Evolutionary conservation across 2,329 filamentous ascomycete species (phyloP), one percentile per base, ranked within the genome.

Genomic region (Akanthomyces uredinophilus): DNA sequence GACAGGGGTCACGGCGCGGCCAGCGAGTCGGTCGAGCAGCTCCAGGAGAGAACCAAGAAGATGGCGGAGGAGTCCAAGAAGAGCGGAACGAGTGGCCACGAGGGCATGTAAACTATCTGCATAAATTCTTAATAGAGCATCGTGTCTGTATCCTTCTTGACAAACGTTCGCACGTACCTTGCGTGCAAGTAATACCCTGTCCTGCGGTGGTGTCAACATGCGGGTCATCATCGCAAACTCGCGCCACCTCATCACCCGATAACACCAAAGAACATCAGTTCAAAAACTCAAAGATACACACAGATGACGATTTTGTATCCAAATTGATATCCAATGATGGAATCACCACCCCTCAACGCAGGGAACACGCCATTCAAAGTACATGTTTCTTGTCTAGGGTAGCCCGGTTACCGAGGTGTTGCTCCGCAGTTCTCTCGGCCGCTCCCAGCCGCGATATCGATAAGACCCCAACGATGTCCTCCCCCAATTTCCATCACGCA

Each of bases 11-110:
- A 24, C 29, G 47, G 54, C 37, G 46, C 43, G 20, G 35, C 32
- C 44, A 56, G 32, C n/a, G 74, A 78, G 63, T 74, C 79, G 55
- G 74, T 81, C 65, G 75, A 76, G 65, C 69, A 75, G 58, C 70
- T 88, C 73, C 82, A 87, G 76, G 77, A 88, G 71, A 78, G 81
- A 72, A 88, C 86, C 32, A 85, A 85, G 76, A 69, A 73, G 64
- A 67, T 78, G 54, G 79, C 83, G 59, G 76, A 83, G 71, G 61
- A 65, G 54, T 47, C n/a, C 14, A 50, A 8, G 8, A 27, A 37
- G 43, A 29, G 22, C 8, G 55, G 61, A 24, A 55, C 56, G 29
- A 54, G 61, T 35, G 18, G 16, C 35, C 18, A 37, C 1, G 53
- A 57, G 20, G 51, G 51, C 43, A 47, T 61, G 51, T 61, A 61